Evolutionary conservation across 805 yeast genomes (phyloP), one percentile per base, ranked within the genome.

Genomic region (Pichia kluyveri): DNA sequence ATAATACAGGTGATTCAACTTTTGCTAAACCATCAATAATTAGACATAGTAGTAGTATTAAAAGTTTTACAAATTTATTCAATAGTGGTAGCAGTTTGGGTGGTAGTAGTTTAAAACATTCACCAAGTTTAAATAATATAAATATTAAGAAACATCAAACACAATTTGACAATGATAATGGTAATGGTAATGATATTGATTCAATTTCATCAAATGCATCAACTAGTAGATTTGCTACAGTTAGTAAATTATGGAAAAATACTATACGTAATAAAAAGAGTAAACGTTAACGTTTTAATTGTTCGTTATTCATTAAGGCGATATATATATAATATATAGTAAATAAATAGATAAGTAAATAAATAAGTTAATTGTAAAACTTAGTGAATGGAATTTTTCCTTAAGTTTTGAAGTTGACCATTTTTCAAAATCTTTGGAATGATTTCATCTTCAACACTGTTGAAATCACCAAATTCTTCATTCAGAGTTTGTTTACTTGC

Each of bases 401-500:
- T 39, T 19, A 38, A 61, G 52, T 56, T 52, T 62, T 78, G 78
- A 43, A 76, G 66, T 18, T 69, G 61, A 40, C 96, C 96, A n/a
- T 77, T 67, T 38, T 67, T 67, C 50, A 86, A 58, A 44, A 88
- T 83, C 44, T 65, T 60, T 47, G 74, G 73, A 48, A 87, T 73
- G n/a, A 76, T 72, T 4, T 51, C 62, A 38, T 56, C 60, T 28
- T 77, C 82, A 46, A 82, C 86, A 4, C 63, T 58, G 39, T 67
- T 69, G 43, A 72, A 67, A 27, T 75, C 69, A 30, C 89, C 91
- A 54, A 88, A 87, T 58, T 86, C 93, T 53, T 75, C 75, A 44
- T 72, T 73, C 38, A 87, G 61, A 51, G 81, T 84, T 18, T 70
- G 68, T 48, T 77, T 75, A 8, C 91, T 82, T 2, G 91, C 95